Conservation (phyloP, 805 yeast genomes). For the Saccharomyces paradoxus region DNA sequence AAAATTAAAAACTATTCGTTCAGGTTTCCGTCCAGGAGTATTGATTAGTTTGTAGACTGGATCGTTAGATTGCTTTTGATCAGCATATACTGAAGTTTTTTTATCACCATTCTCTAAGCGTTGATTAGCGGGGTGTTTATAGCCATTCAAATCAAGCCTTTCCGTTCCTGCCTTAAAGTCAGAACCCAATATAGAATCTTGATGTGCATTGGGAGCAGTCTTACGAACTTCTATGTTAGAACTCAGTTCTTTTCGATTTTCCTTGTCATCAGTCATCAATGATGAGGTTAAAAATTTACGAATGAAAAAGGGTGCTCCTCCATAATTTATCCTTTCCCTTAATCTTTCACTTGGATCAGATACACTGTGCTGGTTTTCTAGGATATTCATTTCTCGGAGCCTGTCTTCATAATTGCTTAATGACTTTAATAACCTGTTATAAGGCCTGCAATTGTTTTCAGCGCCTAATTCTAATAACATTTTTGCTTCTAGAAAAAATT, state of each 20-base stretch:
- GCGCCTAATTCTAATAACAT: constrained; percentile 29
- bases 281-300: background rate
- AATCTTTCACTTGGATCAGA: constrained; percentile 1
- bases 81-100: constrained; percentile 34
- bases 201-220: background rate
- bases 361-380: constrained; percentile 1
- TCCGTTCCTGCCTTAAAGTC: background rate
- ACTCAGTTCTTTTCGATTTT: background rate
- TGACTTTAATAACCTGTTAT: constrained; percentile 32
- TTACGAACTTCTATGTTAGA: background rate
- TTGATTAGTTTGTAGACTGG: constrained; percentile 43
- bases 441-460: constrained; percentile 56
- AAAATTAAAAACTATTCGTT: constrained; percentile 50
- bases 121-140: background rate
- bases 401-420: constrained; percentile 8
- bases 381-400: constrained; percentile 9
- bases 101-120: constrained; percentile 9
- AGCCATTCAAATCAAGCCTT: background rate
- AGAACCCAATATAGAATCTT: background rate
- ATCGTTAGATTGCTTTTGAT: constrained; percentile 28
- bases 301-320: background rate
- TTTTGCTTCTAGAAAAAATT: constrained; percentile 15
- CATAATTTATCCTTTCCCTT: background rate
- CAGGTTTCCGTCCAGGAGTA: constrained; percentile 49
- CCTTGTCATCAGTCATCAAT: background rate